Conservation (phyloP, 768 basidiomycete genomes). For the Lactarius quietus region DNA sequence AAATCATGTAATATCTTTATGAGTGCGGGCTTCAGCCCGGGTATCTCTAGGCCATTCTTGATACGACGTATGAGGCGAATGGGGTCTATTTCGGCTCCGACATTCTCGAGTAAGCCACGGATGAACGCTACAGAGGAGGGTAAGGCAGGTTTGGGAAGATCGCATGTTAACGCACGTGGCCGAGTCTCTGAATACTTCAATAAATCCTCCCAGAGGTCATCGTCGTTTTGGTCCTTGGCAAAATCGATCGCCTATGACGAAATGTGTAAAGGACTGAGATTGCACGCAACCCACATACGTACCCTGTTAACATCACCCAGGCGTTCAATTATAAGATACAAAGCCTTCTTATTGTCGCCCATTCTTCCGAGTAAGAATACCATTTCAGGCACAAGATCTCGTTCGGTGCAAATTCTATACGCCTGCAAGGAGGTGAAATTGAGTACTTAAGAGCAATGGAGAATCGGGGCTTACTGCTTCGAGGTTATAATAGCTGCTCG, state of each 20-base stretch:
- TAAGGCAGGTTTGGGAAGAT: conserved; percentile 1
- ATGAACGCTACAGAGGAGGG: conserved; percentile 67
- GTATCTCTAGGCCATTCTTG: conserved; percentile 94
- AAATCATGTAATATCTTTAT: conserved; percentile 98
- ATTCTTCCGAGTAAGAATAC: conserved; percentile 95
- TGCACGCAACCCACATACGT: conserved; percentile 29
- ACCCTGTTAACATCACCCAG: conserved; percentile 90
- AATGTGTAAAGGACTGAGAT: background rate
- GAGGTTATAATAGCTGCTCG: conserved; percentile 87
- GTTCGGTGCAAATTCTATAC: conserved; percentile 77
- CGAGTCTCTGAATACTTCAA: conserved; percentile 91
- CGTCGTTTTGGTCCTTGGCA: conserved; percentile 94
- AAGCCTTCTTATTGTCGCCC: conserved; percentile 95
- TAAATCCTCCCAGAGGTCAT: conserved; percentile 97
- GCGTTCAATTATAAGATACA: conserved; percentile 92
- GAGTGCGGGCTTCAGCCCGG: conserved; percentile 87
- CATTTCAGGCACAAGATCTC: conserved; percentile 92
- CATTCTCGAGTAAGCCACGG: conserved; percentile 89
- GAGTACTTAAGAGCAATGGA: background rate
- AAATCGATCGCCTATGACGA: conserved; percentile 71
- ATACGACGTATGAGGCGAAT: conserved; percentile 92
- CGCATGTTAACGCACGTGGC: conserved; percentile 53
- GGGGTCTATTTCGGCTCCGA: conserved; percentile 94
- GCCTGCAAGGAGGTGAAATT: conserved; percentile 49
- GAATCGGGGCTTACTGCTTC: conserved; percentile 53